Conservation (phyloP, 768 basidiomycete genomes). For the Suillus subaureus region DNA sequence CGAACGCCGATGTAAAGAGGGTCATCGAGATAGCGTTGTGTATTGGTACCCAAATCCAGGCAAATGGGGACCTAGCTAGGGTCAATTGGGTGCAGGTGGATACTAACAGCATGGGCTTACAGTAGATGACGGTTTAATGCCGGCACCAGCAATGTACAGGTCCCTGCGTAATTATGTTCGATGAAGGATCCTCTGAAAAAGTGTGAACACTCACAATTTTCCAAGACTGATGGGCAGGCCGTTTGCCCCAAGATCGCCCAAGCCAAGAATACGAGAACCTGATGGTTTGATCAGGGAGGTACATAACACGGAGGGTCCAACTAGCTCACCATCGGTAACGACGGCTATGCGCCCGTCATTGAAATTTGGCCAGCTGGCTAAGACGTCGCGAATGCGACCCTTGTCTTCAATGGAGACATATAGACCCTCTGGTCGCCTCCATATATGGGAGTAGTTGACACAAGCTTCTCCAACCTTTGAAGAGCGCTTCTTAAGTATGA, state of each 20-base stretch:
- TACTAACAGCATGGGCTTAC: slow-evolving; percentile 18
- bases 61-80: slow-evolving; percentile 56
- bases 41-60: slow-evolving; percentile 79
- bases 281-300: slow-evolving; percentile 13
- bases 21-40: slow-evolving; percentile 62
- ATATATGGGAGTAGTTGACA: slow-evolving; percentile 69
- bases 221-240: slow-evolving; percentile 64
- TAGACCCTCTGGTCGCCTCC: slow-evolving; percentile 61
- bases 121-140: slow-evolving; percentile 55
- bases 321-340: slow-evolving; percentile 65
- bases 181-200: slow-evolving; percentile 4
- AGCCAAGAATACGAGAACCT: slow-evolving; percentile 75
- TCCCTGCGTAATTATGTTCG: slow-evolving; percentile 38
- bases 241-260: slow-evolving; percentile 49
- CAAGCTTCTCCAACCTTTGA: slow-evolving; percentile 69
- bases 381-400: slow-evolving; percentile 59
- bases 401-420: slow-evolving; percentile 69
- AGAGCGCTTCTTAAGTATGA: slow-evolving; percentile 1
- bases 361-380: slow-evolving; percentile 52
- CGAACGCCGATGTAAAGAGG: slow-evolving; percentile 77
- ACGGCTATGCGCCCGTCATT: slow-evolving; percentile 63
- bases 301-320: background rate
- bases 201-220: slow-evolving; percentile 54
- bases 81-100: background rate
- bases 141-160: slow-evolving; percentile 73